These are phyloP conservation scores for Epichloe amarillans DNA, from an alignment of 2,329 filamentous ascomycete genomes.

Conservation along the genomic window DNA sequence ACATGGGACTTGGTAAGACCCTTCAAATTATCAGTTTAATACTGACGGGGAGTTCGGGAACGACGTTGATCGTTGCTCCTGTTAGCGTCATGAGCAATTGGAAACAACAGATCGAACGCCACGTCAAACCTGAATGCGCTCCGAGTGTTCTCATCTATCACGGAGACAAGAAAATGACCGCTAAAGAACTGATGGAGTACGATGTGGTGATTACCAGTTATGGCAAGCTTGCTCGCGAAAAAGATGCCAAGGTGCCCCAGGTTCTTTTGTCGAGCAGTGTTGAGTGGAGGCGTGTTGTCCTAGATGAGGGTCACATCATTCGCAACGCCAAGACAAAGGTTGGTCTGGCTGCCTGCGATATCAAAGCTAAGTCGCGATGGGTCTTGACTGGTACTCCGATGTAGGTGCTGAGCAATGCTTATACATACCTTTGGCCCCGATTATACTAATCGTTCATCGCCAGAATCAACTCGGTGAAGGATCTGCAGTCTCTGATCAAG, in stretches of 20 bases:
- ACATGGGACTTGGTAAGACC: conserved; percentile 89
- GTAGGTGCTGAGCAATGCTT: conserved; percentile 21
- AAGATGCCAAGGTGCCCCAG: conserved; percentile 29
- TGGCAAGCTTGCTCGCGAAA: conserved; percentile 58
- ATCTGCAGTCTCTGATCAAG: conserved; percentile 66
- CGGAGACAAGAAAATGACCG: conserved; percentile 44
- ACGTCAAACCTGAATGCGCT: conserved; percentile 49
- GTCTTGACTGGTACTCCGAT: conserved; percentile 71
- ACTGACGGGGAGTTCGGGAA: conserved; percentile 38
- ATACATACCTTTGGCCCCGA: neutral
- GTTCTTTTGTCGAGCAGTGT: conserved; percentile 26
- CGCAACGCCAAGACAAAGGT: conserved; percentile 64
- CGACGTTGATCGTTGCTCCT: conserved; percentile 70
- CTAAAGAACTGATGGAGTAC: conserved; percentile 46
- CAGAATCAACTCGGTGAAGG: conserved; percentile 63
- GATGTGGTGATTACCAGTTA: conserved; percentile 79
- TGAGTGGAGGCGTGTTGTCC: conserved; percentile 64
- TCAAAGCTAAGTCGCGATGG: conserved; percentile 65
- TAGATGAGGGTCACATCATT: conserved; percentile 76
- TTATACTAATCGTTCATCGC: conserved; percentile 12
- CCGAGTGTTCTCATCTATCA: conserved; percentile 66
- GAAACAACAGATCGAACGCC: conserved; percentile 63
- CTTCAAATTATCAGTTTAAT: conserved; percentile 75
- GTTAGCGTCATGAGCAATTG: conserved; percentile 86
- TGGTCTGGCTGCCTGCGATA: conserved; percentile 51